These are phyloP conservation scores for Lepraria neglecta DNA, from an alignment of 495 filamentous ascomycete species.

Conservation along the genomic window DNA sequence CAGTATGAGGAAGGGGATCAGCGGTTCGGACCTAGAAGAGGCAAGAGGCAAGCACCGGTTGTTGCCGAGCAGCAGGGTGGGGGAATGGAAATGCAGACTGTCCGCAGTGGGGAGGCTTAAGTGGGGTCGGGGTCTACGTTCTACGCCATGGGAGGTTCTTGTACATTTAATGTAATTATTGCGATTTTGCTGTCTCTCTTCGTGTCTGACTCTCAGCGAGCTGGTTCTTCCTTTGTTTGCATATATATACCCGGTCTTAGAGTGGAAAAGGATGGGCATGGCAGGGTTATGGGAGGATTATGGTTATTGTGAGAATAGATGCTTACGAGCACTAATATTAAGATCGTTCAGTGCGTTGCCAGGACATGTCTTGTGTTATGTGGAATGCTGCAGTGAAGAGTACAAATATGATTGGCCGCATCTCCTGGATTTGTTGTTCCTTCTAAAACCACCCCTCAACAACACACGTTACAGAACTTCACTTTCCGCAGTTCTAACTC, in stretches of 20 bases:
- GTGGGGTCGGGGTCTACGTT: not conserved
- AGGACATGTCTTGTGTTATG: not conserved
- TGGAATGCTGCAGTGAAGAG: constrained; percentile 12
- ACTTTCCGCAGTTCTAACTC: not conserved
- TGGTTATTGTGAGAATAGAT: not conserved
- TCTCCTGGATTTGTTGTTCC: constrained; percentile 4
- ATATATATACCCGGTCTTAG: constrained; percentile 18
- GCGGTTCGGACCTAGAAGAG: constrained; percentile 60
- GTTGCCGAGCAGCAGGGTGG: constrained; percentile 50
- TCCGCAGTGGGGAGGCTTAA: constrained; percentile 29
- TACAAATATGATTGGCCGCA: constrained; percentile 4
- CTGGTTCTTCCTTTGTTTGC: not conserved
- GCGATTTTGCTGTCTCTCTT: not conserved
- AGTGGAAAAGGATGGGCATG: not conserved
- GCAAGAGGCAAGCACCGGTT: constrained; percentile 45
- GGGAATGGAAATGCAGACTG: constrained; percentile 54
- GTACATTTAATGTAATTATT: not conserved
- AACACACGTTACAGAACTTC: constrained; percentile 2
- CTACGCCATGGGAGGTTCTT: constrained; percentile 2
- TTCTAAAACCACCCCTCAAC: not conserved
- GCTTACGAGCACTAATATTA: constrained; percentile 5
- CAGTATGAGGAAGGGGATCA: constrained; percentile 76
- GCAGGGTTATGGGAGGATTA: not conserved
- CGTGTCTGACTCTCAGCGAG: not conserved
- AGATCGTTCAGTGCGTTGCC: not conserved